phyloP scores from a whole-genome alignment of 2,329 filamentous ascomycete species.

The Fusarium verrucosum region DNA sequence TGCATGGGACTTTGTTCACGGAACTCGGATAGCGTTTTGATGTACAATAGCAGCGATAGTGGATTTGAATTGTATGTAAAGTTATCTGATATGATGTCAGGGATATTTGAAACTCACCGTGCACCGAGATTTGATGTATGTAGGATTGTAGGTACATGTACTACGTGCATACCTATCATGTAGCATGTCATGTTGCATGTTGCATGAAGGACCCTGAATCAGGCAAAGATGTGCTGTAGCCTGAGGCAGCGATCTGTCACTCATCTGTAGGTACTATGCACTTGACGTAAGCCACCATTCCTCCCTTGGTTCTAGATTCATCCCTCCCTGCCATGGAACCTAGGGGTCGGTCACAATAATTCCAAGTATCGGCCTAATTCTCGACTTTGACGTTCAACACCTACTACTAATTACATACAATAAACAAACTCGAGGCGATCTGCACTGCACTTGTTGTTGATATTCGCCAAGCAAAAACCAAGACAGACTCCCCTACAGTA shows the following conservation, averaged over 20 bases:
- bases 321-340: too few species aligned
- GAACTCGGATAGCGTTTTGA: neutral
- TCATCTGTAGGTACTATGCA: conserved; percentile 4
- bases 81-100: neutral
- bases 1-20: neutral
- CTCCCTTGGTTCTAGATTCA: neutral
- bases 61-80: neutral
- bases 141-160: neutral
- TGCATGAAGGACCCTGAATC: conserved; percentile 17
- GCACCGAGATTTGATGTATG: neutral
- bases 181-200: neutral
- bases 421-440: neutral
- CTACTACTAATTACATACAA: too few species aligned
- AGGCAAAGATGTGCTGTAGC: neutral
- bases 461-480: neutral
- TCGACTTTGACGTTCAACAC: neutral
- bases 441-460: neutral
- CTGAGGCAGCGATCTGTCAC: conserved; percentile 26
- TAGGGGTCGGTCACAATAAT: conserved; percentile 13
- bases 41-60: neutral
- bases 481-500: conserved; percentile 11
- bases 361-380: neutral
- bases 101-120: neutral
- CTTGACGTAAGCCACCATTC: conserved; percentile 34
- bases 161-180: conserved; percentile 6